Evolutionary conservation across 495 filamentous ascomycete genomes (phyloP), one percentile per base, ranked within the genome.

Genomic region (Cenococcum geophilum): DNA sequence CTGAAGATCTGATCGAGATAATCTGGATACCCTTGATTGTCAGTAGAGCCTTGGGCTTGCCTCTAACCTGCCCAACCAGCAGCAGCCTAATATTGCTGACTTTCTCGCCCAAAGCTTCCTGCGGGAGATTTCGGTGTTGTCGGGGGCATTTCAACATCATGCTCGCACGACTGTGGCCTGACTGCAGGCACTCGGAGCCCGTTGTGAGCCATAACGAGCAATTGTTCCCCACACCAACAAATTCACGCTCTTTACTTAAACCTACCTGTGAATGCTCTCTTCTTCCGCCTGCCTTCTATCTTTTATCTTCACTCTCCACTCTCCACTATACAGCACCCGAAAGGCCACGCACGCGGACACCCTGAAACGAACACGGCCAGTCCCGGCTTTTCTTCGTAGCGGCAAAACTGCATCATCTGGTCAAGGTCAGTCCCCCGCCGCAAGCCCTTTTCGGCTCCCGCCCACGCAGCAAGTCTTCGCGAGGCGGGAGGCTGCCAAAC

Each of bases 111-210:
- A 6, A n/a, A n/a, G n/a, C n/a, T n/a, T n/a, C n/a, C n/a, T 45
- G 40, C 40, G 3, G 40, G 14, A 45, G 11, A 18, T 2, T 14
- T 14, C 40, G 18, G 40, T 52, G 49, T 52, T 52, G 49, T 32
- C 27, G 27, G 27, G 27, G 18, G 49, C 25, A 52, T 52, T 52
- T 20, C 25, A 16, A 8, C 49, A 20, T 10, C 21, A 52, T 1
- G 20, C 49, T 52, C 49, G 21, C 49, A 27, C 49, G 49, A 25
- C 49, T 52, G 49, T 52, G 49, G 49, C 22, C 49, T 52, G 49
- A 52, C 25, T 52, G 18, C 23, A 52, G 23, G 25, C 49, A 45
- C 11, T 45, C 18, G 40, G 27, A 32, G 2, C 27, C 27, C 27
- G 27, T 32, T 32, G 6, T 32, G 27, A 32, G 18, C 40, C 18